Evolutionary conservation across 345 rosid species (phyloP), one percentile per base, ranked within the genome.

Genomic region (Eucalyptus globulus): DNA sequence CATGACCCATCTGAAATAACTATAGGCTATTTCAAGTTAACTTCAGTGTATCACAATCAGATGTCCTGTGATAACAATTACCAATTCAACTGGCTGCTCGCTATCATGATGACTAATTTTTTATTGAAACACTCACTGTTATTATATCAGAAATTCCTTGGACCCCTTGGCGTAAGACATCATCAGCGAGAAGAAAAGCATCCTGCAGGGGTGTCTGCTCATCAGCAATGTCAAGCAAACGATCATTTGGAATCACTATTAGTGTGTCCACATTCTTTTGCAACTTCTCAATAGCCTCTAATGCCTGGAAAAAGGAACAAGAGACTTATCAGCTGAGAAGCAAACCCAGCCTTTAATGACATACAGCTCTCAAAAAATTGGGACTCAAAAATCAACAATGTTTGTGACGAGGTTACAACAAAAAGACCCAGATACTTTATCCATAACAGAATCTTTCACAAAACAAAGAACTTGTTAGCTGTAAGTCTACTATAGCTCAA

Each of bases 81-180:
- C 47, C 2, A 0, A 21, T 76, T 21, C 47, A 76, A 27, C 58
- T 53, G 34, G 49, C 49, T 47, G 50, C 17, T 49, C 6, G 6
- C 6, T 34, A 49, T 49, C 49, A 8, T 22, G 60, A 24, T 44
- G 60, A 49, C 80, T 49, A 45, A 49, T 51, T 86, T 85, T 49
- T 44, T n/a, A 31, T 50, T 5, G 83, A 87, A 87, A 65, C 53
- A 94, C 97, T 91, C 89, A 97, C 99, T 65, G 98, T 97, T 88
- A 97, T 97, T 88, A 97, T 97, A 93, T 97, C 99, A 14, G 99
- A 97, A 88, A 97, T 97, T 93, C 99, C 99, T 93, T 97, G 99
- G 72, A 97, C 99, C n/a, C 99, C 99, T 93, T 97, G 99, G 87
- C 98, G 97, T 88, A 97, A 92, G 89, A 97, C 99, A 93, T 97